Base-by-base conservation (phyloP, 2,329 filamentous ascomycete genomes). In the Microcyclospora tardicrescens region DNA sequence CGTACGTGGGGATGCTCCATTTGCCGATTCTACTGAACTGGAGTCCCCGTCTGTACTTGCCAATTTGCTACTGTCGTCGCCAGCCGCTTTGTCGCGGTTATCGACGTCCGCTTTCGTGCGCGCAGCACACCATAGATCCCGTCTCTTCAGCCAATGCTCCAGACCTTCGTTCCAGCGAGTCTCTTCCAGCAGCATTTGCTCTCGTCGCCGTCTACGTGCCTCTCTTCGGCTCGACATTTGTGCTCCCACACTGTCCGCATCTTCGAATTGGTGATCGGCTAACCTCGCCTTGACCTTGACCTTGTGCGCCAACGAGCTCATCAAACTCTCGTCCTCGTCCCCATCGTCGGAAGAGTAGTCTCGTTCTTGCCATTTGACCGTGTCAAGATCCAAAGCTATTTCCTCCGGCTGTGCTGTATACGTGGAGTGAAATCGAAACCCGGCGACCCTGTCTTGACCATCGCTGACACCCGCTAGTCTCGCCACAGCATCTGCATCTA, bases 101-200 rank as follows among this genome's bases (percentile, higher is more conserved):
- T 35, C 24, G 27, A 50, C 48, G 28, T 54, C 43, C n/a, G 39
- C 67, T 64, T 57, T 71, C 68, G 45, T 73, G 10, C 71, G 67
- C 27, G 85, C 87, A 27, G 82, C 80, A 1, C 86, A 89, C 89
- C 89, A 96, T 6, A 77, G 78, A 61, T 94, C 77, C 35, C 87
- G 73, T 42, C 84, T 70, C 24, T 79, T 74, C 42, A 79, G 73
- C 61, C 84, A 96, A 57, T 81, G 81, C n/a, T 77, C 73, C 40
- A 95, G 59, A 0, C 89, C 89, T 29, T 79, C 68, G 52, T 95
- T 96, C 79, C 82, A 93, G 6, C 43, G 41, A 60, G 66, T 63
- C 45, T 70, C 67, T 24, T 56, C 53, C 39, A 63, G 58, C 36
- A 66, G 43, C 10, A 51, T 49, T 35, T 51, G 44, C 37, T 56